Base-by-base conservation (phyloP, 176 grass and related monocot species). In the Echinochloa phyllopogon region DNA sequence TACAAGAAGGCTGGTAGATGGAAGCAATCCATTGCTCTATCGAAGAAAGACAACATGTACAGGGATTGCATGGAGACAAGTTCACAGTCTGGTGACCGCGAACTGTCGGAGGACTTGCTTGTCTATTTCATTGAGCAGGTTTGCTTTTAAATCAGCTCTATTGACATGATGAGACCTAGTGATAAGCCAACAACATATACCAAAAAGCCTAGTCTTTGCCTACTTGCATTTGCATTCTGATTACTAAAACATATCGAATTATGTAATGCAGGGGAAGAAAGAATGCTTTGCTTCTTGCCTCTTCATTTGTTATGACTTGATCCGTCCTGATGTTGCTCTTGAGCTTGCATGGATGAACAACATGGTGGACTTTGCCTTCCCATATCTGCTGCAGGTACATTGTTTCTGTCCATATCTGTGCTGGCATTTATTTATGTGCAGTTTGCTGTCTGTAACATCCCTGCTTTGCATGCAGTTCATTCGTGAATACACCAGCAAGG, bases 51-150 rank as follows among this genome's bases (percentile, higher is more conserved):
- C 51, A 96, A 92, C 85, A 87, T 99, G 90, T 99, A 99, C 84
- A 99, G 91, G 86, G 96, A 99, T 87, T 92, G 89, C 83, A 99
- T 99, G 96, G 96, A 99, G 84, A 96, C 97, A 81, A 96, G 97
- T 86, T 99, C 97, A 0, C 97, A 96, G 29, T 99, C 94, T 78
- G 94, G 94, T 87, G 94, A 92, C 70, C 88, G 92, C 18, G 97
- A 99, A 50, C 88, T 96, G 36, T 92, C 93, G 11, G 97, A 99
- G 66, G 97, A 99, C 43, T 88, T 95, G 80, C 91, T 98, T 84
- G 86, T 95, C 69, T 98, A 95, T 85, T 98, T 98, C 71, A 98
- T 98, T 15, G 91, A 98, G 67, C 89, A 98, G 96, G 93, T 98
- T 88, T 81, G 70, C 45, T 41, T 75, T 76, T 41, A 13, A 41